A percentile compares a stretch with the other conserved stretches of the same genome.
Conservation (phyloP, 768 basidiomycete genomes). For the Cyclocybe cylindracea region DNA sequence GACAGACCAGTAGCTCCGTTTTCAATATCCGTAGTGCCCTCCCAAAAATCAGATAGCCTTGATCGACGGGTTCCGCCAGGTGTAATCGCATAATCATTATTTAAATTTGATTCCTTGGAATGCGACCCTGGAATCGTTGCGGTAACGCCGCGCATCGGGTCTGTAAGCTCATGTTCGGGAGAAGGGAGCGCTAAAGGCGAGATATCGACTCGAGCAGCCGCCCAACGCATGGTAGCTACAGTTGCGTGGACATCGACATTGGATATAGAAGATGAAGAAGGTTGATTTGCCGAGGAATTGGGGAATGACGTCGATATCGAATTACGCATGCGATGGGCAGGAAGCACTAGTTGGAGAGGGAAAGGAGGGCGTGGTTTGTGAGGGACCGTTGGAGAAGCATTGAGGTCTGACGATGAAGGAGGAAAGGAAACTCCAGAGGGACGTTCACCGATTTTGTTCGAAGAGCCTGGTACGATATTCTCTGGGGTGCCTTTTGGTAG, state of each 20-base stretch:
- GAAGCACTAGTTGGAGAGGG: constrained; percentile 23
- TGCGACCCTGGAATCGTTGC: constrained; percentile 68
- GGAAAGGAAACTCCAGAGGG: constrained; percentile 11
- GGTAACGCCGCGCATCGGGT: constrained; percentile 81
- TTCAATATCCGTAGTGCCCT: constrained; percentile 72
- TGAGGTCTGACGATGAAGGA: constrained; percentile 10
- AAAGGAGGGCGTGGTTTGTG: constrained; percentile 22
- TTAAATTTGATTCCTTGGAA: constrained; percentile 23
- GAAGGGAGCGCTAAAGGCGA: constrained; percentile 87
- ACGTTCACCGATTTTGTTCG: constrained; percentile 1
- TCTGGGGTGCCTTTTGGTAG: constrained; percentile 1
- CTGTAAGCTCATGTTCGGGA: constrained; percentile 88
- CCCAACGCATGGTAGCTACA: constrained; percentile 84
- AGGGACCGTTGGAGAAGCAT: constrained; percentile 11
- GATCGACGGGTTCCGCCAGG: constrained; percentile 54
- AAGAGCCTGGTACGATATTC: not conserved
- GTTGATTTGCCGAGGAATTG: constrained; percentile 16
- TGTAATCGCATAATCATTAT: constrained; percentile 36
- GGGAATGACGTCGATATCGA: constrained; percentile 27
- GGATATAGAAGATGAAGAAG: constrained; percentile 19
- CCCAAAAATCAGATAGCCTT: constrained; percentile 73
- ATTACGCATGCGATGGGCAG: constrained; percentile 34
- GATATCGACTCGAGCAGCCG: constrained; percentile 80
- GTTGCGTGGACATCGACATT: constrained; percentile 61
- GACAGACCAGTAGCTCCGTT: constrained; percentile 17